Base-by-base conservation (phyloP, 805 yeast genomes). In the Hanseniaspora lachancei region DNA sequence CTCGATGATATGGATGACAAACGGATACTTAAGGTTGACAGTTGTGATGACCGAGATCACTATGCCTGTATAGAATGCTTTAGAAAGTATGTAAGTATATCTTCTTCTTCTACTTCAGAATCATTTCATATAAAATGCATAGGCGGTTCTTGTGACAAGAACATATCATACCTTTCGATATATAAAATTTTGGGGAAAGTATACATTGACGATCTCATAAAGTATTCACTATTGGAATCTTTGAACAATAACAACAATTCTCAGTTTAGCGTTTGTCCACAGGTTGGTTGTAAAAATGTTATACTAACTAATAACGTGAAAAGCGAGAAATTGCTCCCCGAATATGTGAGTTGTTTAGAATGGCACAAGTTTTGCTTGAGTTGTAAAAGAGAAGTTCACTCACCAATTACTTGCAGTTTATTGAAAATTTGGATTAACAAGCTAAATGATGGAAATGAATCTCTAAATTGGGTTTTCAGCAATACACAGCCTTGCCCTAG, bases 401-500 rank as follows among this genome's bases (percentile, higher is more conserved):
- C 79, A 10, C 97, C 97, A 0, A 77, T 84, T n/a, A 85, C 93
- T 2, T 93, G 98, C 65, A 69, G 68, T 60, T 65, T 85, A 3
- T 83, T 83, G 0, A 73, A 74, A 55, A 66, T 69, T 47, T 93
- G 98, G 98, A 73, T 83, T 35, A 73, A 76, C 49, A 84, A 87
- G 62, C 85, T 95, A 60, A 75, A 76, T 58, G 93, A 88, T 64
- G 97, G 93, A 65, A 80, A 93, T 0, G 96, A 86, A 62, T 88
- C 96, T 16, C 76, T 82, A 2, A 79, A 83, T 63, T 93, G 97
- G 97, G 81, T 93, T 24, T 74, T 80, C 3, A 80, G 84, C 3
- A 82, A 91, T 66, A 88, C 98, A 1, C 83, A 87, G 61, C 77
- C 78, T 47, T 93, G 98, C 67, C 95, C 96, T 0, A 78, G 79